Conservation (phyloP, 2,329 filamentous ascomycete genomes). For the Phaeophleospora eucalypticola region DNA sequence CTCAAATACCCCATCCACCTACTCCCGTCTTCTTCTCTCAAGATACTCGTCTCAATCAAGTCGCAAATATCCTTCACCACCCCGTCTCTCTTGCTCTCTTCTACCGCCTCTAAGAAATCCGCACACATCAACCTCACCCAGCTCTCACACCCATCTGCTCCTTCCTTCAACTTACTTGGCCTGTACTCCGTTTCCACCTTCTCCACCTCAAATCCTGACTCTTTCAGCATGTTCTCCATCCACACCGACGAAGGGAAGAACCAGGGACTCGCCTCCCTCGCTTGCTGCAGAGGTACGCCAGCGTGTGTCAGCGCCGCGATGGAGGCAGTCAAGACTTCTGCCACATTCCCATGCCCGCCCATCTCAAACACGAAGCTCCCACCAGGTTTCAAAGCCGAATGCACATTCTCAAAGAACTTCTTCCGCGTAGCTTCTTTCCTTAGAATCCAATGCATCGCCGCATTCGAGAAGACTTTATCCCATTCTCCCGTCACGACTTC, state of each 20-base stretch:
- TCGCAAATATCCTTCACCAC: conserved; percentile 53
- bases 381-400: conserved; percentile 50
- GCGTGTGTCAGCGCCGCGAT: conserved; percentile 50
- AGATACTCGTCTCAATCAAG: conserved; percentile 53
- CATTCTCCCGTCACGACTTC: conserved; percentile 25
- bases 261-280: conserved; percentile 58
- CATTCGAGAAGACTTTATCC: conserved; percentile 43
- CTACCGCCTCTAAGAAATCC: conserved; percentile 52
- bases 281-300: conserved; percentile 49
- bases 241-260: conserved; percentile 66
- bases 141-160: conserved; percentile 57
- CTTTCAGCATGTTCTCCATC: conserved; percentile 42
- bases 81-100: conserved; percentile 47
- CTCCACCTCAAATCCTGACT: conserved; percentile 42
- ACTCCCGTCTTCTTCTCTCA: conserved; percentile 53
- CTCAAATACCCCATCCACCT: conserved; percentile 47
- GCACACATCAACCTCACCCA: conserved; percentile 64
- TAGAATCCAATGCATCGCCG: conserved; percentile 49
- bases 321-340: conserved; percentile 58
- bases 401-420: conserved; percentile 52
- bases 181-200: conserved; percentile 60
- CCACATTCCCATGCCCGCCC: conserved; percentile 66
- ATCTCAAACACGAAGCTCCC: conserved; percentile 65
- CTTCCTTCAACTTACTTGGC: conserved; percentile 48
- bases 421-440: conserved; percentile 42